phyloP scores from a whole-genome alignment of 1,284 basidiomycete species.

The Kalmanozyma brasiliensis region DNA sequence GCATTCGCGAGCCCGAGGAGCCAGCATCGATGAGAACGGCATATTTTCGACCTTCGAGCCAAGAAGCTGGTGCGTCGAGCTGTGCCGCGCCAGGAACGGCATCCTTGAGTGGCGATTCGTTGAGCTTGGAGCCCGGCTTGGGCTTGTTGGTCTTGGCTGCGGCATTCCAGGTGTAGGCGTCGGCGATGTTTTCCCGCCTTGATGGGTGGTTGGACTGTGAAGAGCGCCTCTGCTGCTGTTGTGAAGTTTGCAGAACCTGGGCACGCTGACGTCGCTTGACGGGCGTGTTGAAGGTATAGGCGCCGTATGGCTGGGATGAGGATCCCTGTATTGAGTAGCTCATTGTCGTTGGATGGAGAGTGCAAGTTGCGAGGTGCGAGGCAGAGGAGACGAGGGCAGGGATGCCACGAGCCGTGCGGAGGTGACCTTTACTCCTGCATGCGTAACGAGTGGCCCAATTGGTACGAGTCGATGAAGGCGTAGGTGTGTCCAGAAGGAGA shows the following conservation, averaged over 20 bases:
- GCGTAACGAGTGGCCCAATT: neutral
- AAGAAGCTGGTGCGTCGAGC: slow-evolving; percentile 36
- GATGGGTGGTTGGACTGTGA: neutral
- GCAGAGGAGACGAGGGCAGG: neutral
- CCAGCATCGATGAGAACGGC: slow-evolving; percentile 98
- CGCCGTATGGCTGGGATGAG: slow-evolving; percentile 41
- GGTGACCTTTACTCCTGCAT: slow-evolving; percentile 8
- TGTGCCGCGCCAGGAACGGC: slow-evolving; percentile 43
- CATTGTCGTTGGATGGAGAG: slow-evolving; percentile 8
- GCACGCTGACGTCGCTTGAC: slow-evolving; percentile 18
- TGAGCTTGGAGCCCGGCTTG: slow-evolving; percentile 5
- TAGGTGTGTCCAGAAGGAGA: no score
- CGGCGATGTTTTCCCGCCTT: slow-evolving; percentile 36
- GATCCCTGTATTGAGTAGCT: slow-evolving; percentile 51
- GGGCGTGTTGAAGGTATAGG: slow-evolving; percentile 43
- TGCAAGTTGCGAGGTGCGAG: neutral
- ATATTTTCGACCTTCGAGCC: slow-evolving; percentile 71
- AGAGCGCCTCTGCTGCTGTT: slow-evolving; percentile 17
- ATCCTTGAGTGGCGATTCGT: slow-evolving; percentile 43
- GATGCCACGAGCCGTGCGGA: slow-evolving; percentile 1
- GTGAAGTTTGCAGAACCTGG: neutral
- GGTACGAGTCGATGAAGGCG: neutral
- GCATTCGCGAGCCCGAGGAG: slow-evolving; percentile 92
- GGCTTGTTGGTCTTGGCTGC: slow-evolving; percentile 38
- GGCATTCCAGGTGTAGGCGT: slow-evolving; percentile 47